Conservation (phyloP, 345 rosid species). For the Aegle marmelos region DNA sequence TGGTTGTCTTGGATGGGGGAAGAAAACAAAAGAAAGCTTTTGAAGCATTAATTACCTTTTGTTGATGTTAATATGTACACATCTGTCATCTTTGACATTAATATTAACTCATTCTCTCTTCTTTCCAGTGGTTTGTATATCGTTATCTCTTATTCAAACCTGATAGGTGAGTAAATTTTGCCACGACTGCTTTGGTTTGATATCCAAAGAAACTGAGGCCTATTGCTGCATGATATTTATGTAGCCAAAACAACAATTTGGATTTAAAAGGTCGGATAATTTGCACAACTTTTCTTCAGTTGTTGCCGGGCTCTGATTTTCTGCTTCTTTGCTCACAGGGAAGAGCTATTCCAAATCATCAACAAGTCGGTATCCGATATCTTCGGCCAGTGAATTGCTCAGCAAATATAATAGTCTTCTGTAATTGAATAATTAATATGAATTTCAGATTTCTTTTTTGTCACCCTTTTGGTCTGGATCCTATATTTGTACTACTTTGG, state of each 20-base stretch:
- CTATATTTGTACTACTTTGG: not conserved
- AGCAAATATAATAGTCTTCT: not conserved
- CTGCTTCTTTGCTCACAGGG: conserved; percentile 36
- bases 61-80: not conserved
- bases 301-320: not conserved
- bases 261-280: not conserved
- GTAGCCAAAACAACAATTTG: not conserved
- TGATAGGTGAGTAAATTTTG: conserved; percentile 48
- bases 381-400: conserved; percentile 55
- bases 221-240: not conserved
- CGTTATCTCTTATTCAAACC: conserved; percentile 95
- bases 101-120: conserved; percentile 19
- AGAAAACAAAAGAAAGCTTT: not conserved
- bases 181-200: not conserved
- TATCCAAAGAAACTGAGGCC: conserved; percentile 3
- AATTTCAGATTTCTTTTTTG: not conserved
- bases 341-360: conserved; percentile 64
- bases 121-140: conserved; percentile 81
- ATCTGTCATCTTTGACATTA: not conserved
- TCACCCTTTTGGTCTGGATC: not conserved
- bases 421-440: not conserved
- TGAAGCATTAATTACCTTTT: not conserved
- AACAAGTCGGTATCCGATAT: conserved; percentile 56
- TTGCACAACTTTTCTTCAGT: not conserved
- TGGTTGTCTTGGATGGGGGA: not conserved